A percentile compares a stretch with the other conserved stretches of the same genome.
Conservation (phyloP, 306 rosid species). For the Fragaria nilgerrensis region DNA sequence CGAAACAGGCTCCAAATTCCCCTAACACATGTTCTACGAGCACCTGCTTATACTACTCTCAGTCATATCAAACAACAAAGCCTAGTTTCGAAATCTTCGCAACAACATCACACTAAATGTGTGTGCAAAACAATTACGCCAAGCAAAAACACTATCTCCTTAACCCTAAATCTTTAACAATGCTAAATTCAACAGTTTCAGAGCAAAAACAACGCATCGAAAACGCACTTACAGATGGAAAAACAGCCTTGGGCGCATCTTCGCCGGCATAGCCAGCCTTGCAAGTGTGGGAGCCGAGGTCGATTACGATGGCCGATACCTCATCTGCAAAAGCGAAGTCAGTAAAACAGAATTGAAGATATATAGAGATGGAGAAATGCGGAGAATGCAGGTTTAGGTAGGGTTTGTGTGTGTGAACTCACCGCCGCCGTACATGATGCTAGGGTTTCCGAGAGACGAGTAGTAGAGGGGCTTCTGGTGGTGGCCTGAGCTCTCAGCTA, state of each 20-base stretch:
- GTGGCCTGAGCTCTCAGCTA: background rate
- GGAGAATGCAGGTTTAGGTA: background rate
- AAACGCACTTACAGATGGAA: conserved; percentile 65
- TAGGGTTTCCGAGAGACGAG: conserved; percentile 22
- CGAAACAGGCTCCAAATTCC: background rate
- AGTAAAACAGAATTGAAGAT: background rate
- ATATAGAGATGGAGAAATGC: background rate
- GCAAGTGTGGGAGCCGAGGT: conserved; percentile 94
- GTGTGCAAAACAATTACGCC: no score
- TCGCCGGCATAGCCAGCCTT: conserved; percentile 99
- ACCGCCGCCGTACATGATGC: conserved; percentile 95
- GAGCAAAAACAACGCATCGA: background rate
- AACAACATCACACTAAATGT: background rate
- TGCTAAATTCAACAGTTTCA: background rate
- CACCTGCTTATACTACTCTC: background rate
- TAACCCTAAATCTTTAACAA: background rate
- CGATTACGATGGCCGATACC: conserved; percentile 90
- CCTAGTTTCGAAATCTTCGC: background rate
- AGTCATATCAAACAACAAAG: background rate
- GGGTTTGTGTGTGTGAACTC: conserved; percentile 28
- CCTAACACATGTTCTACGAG: background rate
- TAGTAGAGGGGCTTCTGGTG: background rate
- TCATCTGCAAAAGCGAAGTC: conserved; percentile 49
- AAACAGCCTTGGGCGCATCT: conserved; percentile 98
- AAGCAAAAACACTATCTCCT: no score